phyloP scores from a whole-genome alignment of 176 grass and related monocot genomes.

The Zizania latifolia region DNA sequence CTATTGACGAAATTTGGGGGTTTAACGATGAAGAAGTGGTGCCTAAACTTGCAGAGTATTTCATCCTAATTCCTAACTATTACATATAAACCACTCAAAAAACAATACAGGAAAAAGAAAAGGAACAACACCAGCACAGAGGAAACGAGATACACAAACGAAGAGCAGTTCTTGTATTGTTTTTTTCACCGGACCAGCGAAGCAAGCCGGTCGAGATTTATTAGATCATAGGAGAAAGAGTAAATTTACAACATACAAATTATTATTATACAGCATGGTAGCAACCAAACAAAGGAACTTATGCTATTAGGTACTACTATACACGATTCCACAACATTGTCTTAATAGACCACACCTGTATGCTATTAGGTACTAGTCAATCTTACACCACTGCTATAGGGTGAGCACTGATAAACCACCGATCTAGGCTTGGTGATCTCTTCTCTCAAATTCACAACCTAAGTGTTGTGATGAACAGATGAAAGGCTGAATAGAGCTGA shows the following conservation, averaged over 20 bases:
- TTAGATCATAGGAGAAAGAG: too few species aligned
- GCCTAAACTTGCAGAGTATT: too few species aligned
- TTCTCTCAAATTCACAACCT: background rate
- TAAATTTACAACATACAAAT: too few species aligned
- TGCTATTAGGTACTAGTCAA: background rate
- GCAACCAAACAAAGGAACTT: slow-evolving; percentile 7
- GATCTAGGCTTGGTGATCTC: background rate
- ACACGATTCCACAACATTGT: background rate
- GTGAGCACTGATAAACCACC: background rate
- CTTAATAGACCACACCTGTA: background rate
- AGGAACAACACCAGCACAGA: background rate
- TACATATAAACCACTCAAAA: background rate
- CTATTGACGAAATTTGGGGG: too few species aligned
- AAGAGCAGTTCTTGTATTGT: background rate
- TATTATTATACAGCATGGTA: background rate
- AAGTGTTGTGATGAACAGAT: background rate
- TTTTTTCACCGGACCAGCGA: too few species aligned
- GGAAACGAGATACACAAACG: background rate
- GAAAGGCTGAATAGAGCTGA: background rate
- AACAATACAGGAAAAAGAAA: background rate
- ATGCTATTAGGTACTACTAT: too few species aligned
- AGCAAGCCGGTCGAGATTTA: too few species aligned
- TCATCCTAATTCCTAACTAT: too few species aligned
- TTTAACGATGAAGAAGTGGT: too few species aligned
- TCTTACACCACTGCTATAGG: background rate